These are phyloP conservation scores for Pseudevernia furfuracea DNA, from an alignment of 495 filamentous ascomycete species.

Conservation along the genomic window DNA sequence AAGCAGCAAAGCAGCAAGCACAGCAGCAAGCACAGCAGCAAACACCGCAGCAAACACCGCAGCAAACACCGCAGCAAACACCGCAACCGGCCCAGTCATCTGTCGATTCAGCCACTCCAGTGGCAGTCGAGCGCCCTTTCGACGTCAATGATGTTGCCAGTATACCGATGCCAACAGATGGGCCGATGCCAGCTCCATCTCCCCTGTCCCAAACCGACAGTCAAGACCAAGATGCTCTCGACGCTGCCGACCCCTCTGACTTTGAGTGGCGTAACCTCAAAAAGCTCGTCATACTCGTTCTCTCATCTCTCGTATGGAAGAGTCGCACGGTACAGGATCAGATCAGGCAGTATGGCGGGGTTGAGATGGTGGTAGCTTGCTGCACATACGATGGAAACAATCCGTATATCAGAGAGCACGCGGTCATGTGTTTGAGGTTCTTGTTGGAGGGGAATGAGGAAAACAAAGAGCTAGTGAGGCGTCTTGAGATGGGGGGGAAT, in stretches of 20 bases:
- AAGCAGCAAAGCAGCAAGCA: constrained; percentile 28
- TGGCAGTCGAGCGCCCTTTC: constrained; percentile 51
- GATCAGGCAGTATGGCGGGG: constrained; percentile 70
- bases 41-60: constrained; percentile 10
- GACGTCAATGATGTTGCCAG: constrained; percentile 33
- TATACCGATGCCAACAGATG: constrained; percentile 25
- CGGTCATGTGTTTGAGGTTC: constrained; percentile 84
- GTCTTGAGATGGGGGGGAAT: constrained; percentile 45
- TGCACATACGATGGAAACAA: constrained; percentile 82
- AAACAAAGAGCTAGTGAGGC: constrained; percentile 66
- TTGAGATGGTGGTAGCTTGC: constrained; percentile 79
- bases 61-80: constrained; percentile 21
- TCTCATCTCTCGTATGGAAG: constrained; percentile 78
- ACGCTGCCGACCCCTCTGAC: constrained; percentile 51
- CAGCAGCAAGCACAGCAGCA: constrained; percentile 24
- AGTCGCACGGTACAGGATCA: constrained; percentile 73
- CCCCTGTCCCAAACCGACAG: constrained; percentile 30
- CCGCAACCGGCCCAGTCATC: constrained; percentile 3
- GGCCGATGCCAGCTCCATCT: constrained; percentile 25
- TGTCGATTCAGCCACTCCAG: constrained; percentile 31
- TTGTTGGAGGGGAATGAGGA: constrained; percentile 75
- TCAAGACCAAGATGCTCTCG: constrained; percentile 41
- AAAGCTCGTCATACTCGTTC: constrained; percentile 79
- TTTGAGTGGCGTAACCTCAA: constrained; percentile 94
- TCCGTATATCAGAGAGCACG: constrained; percentile 82